Base-by-base conservation (phyloP, 139 green algal species). In the Coelastrella sp. region DNA sequence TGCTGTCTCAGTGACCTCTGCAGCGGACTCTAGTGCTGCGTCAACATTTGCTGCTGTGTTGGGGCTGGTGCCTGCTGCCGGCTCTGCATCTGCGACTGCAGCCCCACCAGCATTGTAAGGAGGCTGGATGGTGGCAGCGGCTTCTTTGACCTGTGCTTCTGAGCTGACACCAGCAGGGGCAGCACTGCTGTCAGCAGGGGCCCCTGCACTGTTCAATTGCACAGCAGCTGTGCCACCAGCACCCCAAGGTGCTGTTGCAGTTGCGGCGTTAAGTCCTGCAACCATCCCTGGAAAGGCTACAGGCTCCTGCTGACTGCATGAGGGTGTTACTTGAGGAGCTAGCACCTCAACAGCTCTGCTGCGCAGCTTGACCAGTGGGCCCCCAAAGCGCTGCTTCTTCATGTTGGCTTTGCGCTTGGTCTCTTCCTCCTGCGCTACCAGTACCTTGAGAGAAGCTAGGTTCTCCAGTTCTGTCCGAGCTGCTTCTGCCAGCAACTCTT, bases 401-500 rank as follows among this genome's bases (percentile, higher is more conserved):
- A 91, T 35, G 10, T 78, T 70, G 0, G 92, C 92, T 61, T 90
- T 92, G 59, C 83, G 65, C 78, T 92, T 94, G 17, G 90, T 93
- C 57, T 93, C 94, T 87, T 96, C 94, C 86, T 96, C 92, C 87
- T 90, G 90, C 10, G 92, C 92, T 78, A 93, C 35, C 82, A 94
- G 78, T n/a, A 93, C 87, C 88, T 96, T 91, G 74, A 99, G 85
- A 3, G 92, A 95, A 58, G 91, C 80, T 7, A 94, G 91, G 91
- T 99, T 99, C 7, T 96, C 92, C 17, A 92, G 87, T 83, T 98
- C 97, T 60, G 97, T 99, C 12, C 93, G 90, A 6, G 97, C 97
- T 0, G 97, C 97, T 83, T 99, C 97, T 9, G 94, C 93, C 24
- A 99, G 94, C 87, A 99, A 92, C 93, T 99, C 96, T 57, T 96